Conservation (phyloP, 1,139 yeast genomes). For the Zygoascus sp. region DNA sequence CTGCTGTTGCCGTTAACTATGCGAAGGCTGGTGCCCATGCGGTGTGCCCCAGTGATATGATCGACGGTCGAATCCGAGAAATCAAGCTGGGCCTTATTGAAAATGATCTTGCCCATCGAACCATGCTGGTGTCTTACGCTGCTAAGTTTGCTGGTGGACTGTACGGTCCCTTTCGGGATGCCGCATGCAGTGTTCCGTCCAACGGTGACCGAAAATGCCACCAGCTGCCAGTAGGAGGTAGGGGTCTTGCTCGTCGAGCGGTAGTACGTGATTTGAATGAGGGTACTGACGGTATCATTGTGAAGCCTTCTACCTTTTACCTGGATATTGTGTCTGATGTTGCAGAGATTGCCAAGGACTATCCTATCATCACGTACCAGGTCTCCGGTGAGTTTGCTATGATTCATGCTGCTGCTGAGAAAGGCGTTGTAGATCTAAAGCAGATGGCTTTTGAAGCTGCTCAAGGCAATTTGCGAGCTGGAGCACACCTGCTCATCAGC, state of each 20-base stretch:
- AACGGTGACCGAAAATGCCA: slow-evolving; percentile 90
- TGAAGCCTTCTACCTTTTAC: slow-evolving; percentile 96
- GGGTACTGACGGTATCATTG: slow-evolving; percentile 94
- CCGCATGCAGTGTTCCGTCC: slow-evolving; percentile 88
- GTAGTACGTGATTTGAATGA: slow-evolving; percentile 77
- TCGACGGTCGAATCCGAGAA: slow-evolving; percentile 89
- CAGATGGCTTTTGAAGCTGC: slow-evolving; percentile 90
- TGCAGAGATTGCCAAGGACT: slow-evolving; percentile 69
- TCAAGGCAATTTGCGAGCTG: slow-evolving; percentile 89
- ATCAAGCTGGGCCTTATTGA: slow-evolving; percentile 80
- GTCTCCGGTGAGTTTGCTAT: slow-evolving; percentile 97
- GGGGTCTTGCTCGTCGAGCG: slow-evolving; percentile 93
- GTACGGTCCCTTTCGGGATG: slow-evolving; percentile 97
- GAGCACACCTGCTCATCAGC: slow-evolving; percentile 85
- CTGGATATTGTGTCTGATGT: slow-evolving; percentile 90
- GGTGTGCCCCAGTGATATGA: slow-evolving; percentile 98
- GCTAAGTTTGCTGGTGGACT: slow-evolving; percentile 90
- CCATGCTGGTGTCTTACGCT: slow-evolving; percentile 86
- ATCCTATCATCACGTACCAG: slow-evolving; percentile 92
- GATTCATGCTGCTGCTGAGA: slow-evolving; percentile 98
- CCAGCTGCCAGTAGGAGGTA: slow-evolving; percentile 90
- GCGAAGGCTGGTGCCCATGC: slow-evolving; percentile 94
- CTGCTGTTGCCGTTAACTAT: slow-evolving; percentile 92
- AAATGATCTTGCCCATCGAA: slow-evolving; percentile 81
- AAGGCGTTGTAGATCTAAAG: slow-evolving; percentile 85